Evolutionary conservation across 2,329 filamentous ascomycete genomes (phyloP), one percentile per base, ranked within the genome.

Genomic region (Aspergillus awamori): DNA sequence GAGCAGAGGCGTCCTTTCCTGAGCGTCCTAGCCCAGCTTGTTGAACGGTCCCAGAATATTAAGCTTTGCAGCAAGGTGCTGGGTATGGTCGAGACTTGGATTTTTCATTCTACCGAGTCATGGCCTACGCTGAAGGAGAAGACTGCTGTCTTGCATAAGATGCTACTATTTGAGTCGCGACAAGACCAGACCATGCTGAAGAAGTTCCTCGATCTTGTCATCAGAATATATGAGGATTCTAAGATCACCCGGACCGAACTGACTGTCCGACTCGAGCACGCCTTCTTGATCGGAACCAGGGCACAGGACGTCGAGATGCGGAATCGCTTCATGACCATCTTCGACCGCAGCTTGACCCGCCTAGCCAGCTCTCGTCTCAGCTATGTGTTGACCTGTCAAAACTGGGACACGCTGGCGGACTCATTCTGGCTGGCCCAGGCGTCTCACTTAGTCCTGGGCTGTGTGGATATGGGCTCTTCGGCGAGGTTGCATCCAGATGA

Each of bases 51-150:
- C 0, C 86, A 91, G 76, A 95, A 94, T 72, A 89, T 89, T 60
- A 85, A 87, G 20, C 84, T 99, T 7, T 98, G 95, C 76, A 89
- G 92, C 71, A 97, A 97, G 79, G 93, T 99, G 58, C 81, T 99
- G 28, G 87, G 89, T 54, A 94, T 99, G 86, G 94, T 97, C 4
- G 94, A 98, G 74, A 86, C 84, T 33, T 99, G 96, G 96, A 91
- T 99, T 5, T 99, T 99, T 81, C 87, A 92, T 66, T 95, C 92
- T 0, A 93, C 92, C 61, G 95, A 97, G 65, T 95, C 93, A 2
- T 97, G 95, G 84, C 95, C 95, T 0, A 99, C 95, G 0, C 84
- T 99, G 1, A 99, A 99, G 76, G 96, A 99, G 78, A 99, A 99
- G 81, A 98, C 94, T 0, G 96, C 96, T 1, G 95, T 99, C 1